Conservation (phyloP, 139 green algal species). For the Haematococcus sp. region DNA sequence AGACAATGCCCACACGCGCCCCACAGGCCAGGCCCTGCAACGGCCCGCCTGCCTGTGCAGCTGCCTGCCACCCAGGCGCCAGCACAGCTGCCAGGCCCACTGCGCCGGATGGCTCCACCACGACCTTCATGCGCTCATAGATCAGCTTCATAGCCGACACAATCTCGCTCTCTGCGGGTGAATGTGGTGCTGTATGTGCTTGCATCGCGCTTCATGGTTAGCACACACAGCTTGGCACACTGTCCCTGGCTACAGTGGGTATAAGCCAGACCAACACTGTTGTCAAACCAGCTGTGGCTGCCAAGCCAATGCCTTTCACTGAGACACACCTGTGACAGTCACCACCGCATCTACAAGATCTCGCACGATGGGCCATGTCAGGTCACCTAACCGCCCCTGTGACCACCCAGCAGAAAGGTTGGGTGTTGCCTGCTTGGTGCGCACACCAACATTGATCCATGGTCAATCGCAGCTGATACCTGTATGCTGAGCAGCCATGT, state of each 20-base stretch:
- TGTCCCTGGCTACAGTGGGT: no score
- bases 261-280: no score
- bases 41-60: slow-evolving; percentile 9
- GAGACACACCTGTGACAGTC: slow-evolving; percentile 7
- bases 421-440: neutral
- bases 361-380: slow-evolving; percentile 79
- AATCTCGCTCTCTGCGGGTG: slow-evolving; percentile 65
- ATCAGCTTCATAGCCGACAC: slow-evolving; percentile 73
- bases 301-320: no score
- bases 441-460: no score
- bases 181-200: slow-evolving; percentile 18
- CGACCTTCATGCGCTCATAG: slow-evolving; percentile 54
- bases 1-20: slow-evolving; percentile 66
- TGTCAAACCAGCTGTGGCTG: no score
- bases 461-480: neutral
- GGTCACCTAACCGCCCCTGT: slow-evolving; percentile 55
- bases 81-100: slow-evolving; percentile 73
- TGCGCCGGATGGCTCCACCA: slow-evolving; percentile 83
- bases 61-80: slow-evolving; percentile 10
- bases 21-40: neutral
- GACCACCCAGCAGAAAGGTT: neutral
- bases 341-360: slow-evolving; percentile 76
- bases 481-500: neutral
- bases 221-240: no score
- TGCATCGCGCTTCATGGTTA: no score